Base-by-base conservation (phyloP, 768 basidiomycete species). In the Collybia nuda region DNA sequence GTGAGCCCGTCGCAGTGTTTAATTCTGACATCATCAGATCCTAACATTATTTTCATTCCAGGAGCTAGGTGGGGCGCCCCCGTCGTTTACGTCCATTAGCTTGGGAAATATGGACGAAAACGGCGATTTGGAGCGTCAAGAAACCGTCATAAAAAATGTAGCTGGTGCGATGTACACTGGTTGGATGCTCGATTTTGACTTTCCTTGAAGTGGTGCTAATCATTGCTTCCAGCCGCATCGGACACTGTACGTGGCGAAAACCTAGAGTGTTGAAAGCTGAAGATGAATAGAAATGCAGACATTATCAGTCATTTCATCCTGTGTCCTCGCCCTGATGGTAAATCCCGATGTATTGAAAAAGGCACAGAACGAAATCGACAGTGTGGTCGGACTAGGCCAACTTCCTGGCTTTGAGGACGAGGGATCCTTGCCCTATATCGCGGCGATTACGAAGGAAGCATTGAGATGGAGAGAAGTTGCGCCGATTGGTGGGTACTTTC, bases 321-420 rank as follows among this genome's bases (percentile, higher is more conserved):
- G 43, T 29, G 44, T 52, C 35, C 51, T 52, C 24, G 51, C 36
- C 17, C 36, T 57, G 41, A 43, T 43, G 22, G n/a, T 39, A 21
- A 21, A 54, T 37, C 56, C 56, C 6, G 50, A 57, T 11, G 53
- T 52, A 12, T 40, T 50, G 50, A 44, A 38, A 44, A 48, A 52
- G 43, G 56, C 56, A 44, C 56, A 57, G 21, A 39, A 52, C 22
- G 62, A 69, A 46, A 55, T 68, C 26, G 67, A 67, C 29, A 24
- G 37, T 5, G 59, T 66, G 29, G 56, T 66, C 6, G 63, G 62
- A 11, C 40, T 42, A 6, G 58, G 58, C 53, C 54, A 62, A 9
- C 52, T 65, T 19, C 67, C 67, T n/a, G 49, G 48, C 17, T 51
- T 65, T 19, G 46, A 51, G 14, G 64, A 66, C 53, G 47, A 54